These are phyloP conservation scores for Annulohypoxylon stygium DNA, from an alignment of 495 filamentous ascomycete species.

Conservation along the genomic window DNA sequence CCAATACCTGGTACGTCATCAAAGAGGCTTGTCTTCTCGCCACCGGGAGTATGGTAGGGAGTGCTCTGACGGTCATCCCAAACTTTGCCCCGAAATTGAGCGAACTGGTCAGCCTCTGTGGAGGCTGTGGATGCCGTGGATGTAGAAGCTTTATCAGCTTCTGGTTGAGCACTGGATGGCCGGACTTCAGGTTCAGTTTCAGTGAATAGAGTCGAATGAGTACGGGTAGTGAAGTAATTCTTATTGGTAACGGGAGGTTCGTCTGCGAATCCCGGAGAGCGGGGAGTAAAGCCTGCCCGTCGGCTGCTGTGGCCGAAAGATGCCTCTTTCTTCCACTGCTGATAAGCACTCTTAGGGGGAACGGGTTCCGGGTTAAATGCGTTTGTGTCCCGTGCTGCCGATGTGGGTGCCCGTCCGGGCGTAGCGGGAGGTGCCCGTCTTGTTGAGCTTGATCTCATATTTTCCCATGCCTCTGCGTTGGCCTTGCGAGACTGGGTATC, in stretches of 20 bases:
- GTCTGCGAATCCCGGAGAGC: slow-evolving; percentile 57
- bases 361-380: slow-evolving; percentile 18
- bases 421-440: slow-evolving; percentile 30
- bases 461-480: slow-evolving; percentile 50
- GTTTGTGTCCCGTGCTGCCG: slow-evolving; percentile 42
- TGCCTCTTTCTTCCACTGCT: slow-evolving; percentile 59
- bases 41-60: slow-evolving; percentile 75
- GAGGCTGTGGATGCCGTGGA: slow-evolving; percentile 37
- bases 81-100: slow-evolving; percentile 58
- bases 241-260: slow-evolving; percentile 59
- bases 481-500: slow-evolving; percentile 44
- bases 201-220: slow-evolving; percentile 50
- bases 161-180: slow-evolving; percentile 12
- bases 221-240: slow-evolving; percentile 58
- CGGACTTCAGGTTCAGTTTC: slow-evolving; percentile 55
- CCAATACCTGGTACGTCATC: slow-evolving; percentile 52
- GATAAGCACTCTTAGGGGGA: slow-evolving; percentile 57
- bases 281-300: slow-evolving; percentile 55
- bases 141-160: slow-evolving; percentile 26
- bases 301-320: slow-evolving; percentile 57
- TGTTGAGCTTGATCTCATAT: slow-evolving; percentile 43
- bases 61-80: slow-evolving; percentile 70
- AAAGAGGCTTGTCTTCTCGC: slow-evolving; percentile 74
- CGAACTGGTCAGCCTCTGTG: slow-evolving; percentile 56
- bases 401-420: slow-evolving; percentile 48